A percentile compares a stretch with the other conserved stretches of the same genome.
These are phyloP conservation scores for Flammula alnicola DNA, from an alignment of 1,284 basidiomycete species.

Conservation along the genomic window DNA sequence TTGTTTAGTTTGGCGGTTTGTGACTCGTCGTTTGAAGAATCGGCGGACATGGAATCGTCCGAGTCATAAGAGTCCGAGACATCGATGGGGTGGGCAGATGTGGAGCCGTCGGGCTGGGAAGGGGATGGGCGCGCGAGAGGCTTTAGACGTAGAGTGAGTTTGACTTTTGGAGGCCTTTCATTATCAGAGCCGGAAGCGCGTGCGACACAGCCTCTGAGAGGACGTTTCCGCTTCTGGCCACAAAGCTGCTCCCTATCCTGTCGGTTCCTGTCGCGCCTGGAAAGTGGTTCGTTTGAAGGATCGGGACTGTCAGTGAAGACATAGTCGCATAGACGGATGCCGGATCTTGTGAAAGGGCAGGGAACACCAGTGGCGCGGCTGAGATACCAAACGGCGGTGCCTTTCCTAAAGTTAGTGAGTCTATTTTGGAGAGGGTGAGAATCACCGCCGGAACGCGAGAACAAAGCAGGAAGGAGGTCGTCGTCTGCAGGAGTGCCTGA, in stretches of 20 bases:
- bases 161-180: constrained; percentile 64
- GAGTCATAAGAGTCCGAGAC: constrained; percentile 39
- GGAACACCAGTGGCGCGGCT: constrained; percentile 72
- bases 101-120: constrained; percentile 27
- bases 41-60: constrained; percentile 40
- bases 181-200: constrained; percentile 41
- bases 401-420: constrained; percentile 74
- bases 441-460: constrained; percentile 72
- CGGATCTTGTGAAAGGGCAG: constrained; percentile 72
- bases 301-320: constrained; percentile 46
- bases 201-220: constrained; percentile 50
- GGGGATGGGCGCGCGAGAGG: constrained; percentile 42
- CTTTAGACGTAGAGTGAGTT: constrained; percentile 66
- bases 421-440: constrained; percentile 52
- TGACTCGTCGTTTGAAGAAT: constrained; percentile 35
- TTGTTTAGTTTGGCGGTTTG: constrained; percentile 21
- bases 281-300: constrained; percentile 25
- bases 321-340: constrained; percentile 73
- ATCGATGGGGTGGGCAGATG: constrained; percentile 43
- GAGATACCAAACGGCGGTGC: constrained; percentile 80
- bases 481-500: constrained; percentile 75
- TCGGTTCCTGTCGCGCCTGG: constrained; percentile 4
- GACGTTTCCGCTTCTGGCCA: constrained; percentile 74
- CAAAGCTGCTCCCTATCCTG: constrained; percentile 34
- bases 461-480: constrained; percentile 69